Conservation (phyloP, 441 rosid species). For the Gossypium davidsonii region DNA sequence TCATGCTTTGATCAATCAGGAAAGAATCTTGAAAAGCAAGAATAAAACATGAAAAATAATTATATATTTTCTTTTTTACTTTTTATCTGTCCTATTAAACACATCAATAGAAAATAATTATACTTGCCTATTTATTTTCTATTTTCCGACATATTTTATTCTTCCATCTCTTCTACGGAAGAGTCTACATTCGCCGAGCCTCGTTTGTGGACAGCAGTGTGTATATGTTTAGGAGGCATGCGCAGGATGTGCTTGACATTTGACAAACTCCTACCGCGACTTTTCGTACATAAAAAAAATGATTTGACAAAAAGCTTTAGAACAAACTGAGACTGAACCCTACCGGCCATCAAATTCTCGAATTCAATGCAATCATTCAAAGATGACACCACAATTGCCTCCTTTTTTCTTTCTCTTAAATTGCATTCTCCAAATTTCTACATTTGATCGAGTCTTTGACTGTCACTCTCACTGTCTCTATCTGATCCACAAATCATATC, state of each 20-base stretch:
- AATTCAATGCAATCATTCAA: not conserved
- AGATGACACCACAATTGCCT: not conserved
- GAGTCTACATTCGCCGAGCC: not conserved
- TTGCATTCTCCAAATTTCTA: not conserved
- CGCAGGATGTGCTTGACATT: not conserved
- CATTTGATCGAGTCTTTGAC: not conserved
- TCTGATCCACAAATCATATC: not conserved
- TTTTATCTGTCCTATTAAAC: no score
- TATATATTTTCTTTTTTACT: no score
- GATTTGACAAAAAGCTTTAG: not conserved
- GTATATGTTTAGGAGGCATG: not conserved
- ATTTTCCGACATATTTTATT: no score
- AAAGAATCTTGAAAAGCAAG: no score
- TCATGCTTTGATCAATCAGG: no score
- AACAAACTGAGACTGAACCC: not conserved
- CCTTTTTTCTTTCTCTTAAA: not conserved
- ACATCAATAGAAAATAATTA: no score
- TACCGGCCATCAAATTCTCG: constrained; percentile 3
- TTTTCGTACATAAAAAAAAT: not conserved
- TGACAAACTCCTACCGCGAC: not conserved
- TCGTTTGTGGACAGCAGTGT: not conserved
- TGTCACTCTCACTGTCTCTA: not conserved
- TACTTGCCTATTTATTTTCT: no score
- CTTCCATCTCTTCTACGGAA: no score
- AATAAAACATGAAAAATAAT: no score